Percentiles rank a stretch among this genome's conserved stretches.
Conservation (phyloP, 78 protist genomes). For the Diacronema lutheri region DNA sequence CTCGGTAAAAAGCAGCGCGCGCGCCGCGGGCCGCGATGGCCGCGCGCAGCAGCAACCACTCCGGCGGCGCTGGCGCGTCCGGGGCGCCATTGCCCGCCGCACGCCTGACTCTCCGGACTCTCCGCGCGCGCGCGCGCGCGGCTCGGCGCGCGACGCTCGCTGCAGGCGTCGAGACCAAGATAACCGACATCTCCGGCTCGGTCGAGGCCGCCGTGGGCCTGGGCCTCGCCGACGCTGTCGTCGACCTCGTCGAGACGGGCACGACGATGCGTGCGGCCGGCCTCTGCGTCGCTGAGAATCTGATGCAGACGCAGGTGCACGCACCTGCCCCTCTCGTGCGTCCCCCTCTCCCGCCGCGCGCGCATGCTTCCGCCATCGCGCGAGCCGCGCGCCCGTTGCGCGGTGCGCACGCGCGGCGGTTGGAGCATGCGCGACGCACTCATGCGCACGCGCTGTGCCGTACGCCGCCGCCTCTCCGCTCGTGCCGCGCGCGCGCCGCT, state of each 20-base stretch:
- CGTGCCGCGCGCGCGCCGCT: not conserved
- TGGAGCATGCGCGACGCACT: too few relatives aligned
- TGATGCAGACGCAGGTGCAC: not conserved
- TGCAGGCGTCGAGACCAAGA: not conserved
- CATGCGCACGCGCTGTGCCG: too few relatives aligned
- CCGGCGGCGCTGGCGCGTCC: too few relatives aligned
- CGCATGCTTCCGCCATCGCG: not conserved
- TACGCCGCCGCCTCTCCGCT: not conserved
- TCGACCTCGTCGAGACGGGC: slow-evolving; percentile 78
- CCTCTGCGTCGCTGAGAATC: slow-evolving; percentile 8
- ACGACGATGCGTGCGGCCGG: slow-evolving; percentile 78
- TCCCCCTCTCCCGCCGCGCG: not conserved
- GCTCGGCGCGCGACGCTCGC: too few relatives aligned
- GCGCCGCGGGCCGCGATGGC: not conserved
- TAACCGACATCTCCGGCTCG: slow-evolving; percentile 54
- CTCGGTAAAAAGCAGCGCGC: not conserved
- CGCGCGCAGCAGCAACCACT: too few relatives aligned
- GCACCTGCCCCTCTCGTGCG: too few relatives aligned
- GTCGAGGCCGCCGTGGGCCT: slow-evolving; percentile 68
- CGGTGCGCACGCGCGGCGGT: not conserved
- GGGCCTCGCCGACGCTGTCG: slow-evolving; percentile 34
- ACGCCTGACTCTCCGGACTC: too few relatives aligned
- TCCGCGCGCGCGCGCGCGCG: too few relatives aligned
- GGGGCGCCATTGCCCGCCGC: too few relatives aligned
- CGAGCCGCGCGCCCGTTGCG: not conserved